Percentiles rank a stretch among this genome's conserved stretches.
phyloP scores from a whole-genome alignment of 2,329 filamentous ascomycete genomes.

The Sporothrix sp. region DNA sequence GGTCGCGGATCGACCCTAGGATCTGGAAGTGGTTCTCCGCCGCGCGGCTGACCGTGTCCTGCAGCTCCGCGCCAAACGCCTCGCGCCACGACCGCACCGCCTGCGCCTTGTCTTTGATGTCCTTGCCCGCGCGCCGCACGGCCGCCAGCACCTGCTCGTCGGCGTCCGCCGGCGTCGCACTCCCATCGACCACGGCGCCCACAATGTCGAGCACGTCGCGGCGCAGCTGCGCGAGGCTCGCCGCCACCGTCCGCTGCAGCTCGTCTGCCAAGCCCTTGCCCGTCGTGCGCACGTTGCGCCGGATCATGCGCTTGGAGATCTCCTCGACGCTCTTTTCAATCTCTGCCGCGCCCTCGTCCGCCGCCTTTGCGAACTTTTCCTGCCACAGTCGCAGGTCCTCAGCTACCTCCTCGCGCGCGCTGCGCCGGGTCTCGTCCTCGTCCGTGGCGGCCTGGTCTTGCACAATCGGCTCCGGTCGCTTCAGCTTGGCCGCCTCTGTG shows the following conservation, averaged over 20 bases:
- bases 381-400: conserved; percentile 80
- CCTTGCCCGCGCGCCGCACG: conserved; percentile 58
- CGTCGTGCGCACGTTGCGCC: conserved; percentile 53
- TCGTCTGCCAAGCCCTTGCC: conserved; percentile 58
- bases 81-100: conserved; percentile 68
- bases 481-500: conserved; percentile 13
- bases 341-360: conserved; percentile 65
- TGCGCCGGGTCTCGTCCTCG: conserved; percentile 46
- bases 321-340: conserved; percentile 62
- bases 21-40: conserved; percentile 75
- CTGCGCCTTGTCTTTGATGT: conserved; percentile 69
- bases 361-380: conserved; percentile 74
- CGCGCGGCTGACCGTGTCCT: conserved; percentile 57
- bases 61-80: conserved; percentile 59
- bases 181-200: conserved; percentile 41
- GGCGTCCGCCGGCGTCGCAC: conserved; percentile 23
- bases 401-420: conserved; percentile 56
- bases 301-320: conserved; percentile 44
- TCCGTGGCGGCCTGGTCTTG: conserved; percentile 37
- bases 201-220: conserved; percentile 54
- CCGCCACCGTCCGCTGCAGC: conserved; percentile 56
- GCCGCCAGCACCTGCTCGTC: conserved; percentile 35
- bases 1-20: conserved; percentile 69
- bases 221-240: conserved; percentile 44
- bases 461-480: conserved; percentile 26